These are phyloP conservation scores for Pelargonium citronellum DNA, from an alignment of 441 rosid genomes.

Conservation along the genomic window DNA sequence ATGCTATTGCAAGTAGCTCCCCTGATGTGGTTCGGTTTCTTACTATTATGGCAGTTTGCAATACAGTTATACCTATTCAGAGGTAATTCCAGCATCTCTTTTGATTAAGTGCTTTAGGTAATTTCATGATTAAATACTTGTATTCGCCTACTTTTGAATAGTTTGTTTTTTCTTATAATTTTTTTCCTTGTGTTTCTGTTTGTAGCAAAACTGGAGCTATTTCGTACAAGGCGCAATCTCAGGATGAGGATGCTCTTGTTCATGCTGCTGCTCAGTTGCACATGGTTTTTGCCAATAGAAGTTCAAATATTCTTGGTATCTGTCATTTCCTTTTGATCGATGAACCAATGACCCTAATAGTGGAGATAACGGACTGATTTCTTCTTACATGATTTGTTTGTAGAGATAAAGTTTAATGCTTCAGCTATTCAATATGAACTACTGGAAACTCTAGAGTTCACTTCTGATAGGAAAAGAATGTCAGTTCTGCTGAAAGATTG, in stretches of 20 bases:
- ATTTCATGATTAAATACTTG: conserved; percentile 13
- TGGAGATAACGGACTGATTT: conserved; percentile 19
- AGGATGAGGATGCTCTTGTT: conserved; percentile 99
- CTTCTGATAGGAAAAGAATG: conserved; percentile 99
- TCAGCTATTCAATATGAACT: conserved; percentile 60
- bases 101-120: background rate
- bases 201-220: conserved; percentile 78
- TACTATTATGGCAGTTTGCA: conserved; percentile 90
- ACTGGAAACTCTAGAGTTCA: conserved; percentile 87
- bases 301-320: conserved; percentile 72
- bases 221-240: conserved; percentile 92
- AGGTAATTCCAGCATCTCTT: conserved; percentile 44
- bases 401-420: conserved; percentile 77
- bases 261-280: conserved; percentile 85
- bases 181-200: conserved; percentile 14
- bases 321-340: conserved; percentile 27
- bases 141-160: background rate
- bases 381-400: conserved; percentile 21
- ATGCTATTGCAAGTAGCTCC: conserved; percentile 72
- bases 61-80: conserved; percentile 82
- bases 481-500: conserved; percentile 83
- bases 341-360: conserved; percentile 16
- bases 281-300: conserved; percentile 67
- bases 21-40: conserved; percentile 79
- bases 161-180: conserved; percentile 8